Percentiles rank a stretch among this genome's conserved stretches.
These are phyloP conservation scores for Colletotrichum brevisporum DNA, from an alignment of 2,329 filamentous ascomycete species.

Conservation along the genomic window DNA sequence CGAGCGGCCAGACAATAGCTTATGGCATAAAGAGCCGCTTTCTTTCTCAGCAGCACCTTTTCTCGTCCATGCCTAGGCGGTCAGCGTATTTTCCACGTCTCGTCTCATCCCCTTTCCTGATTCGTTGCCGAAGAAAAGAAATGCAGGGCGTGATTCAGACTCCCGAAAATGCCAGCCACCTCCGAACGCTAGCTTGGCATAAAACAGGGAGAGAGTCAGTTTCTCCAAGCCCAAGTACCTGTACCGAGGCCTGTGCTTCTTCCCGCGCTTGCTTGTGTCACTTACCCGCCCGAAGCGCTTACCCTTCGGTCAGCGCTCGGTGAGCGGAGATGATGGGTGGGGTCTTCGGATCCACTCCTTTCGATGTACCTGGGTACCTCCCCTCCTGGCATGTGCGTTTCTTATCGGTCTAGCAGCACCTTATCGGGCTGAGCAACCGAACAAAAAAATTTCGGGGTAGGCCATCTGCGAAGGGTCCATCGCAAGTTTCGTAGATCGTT, in stretches of 20 bases:
- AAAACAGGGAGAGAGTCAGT: constrained; percentile 18
- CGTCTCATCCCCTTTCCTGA: not conserved
- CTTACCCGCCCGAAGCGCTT: not conserved
- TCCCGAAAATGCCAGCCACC: constrained; percentile 22
- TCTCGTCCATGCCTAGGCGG: no score
- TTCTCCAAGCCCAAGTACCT: constrained; percentile 12
- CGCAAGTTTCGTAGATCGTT: no score
- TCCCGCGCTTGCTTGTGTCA: not conserved
- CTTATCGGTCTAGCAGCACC: constrained; percentile 39
- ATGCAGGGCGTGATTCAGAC: constrained; percentile 20
- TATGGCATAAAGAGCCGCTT: not conserved
- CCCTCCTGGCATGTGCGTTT: not conserved
- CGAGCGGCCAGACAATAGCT: not conserved
- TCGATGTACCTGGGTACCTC: no score
- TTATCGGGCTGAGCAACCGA: constrained; percentile 26
- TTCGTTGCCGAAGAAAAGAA: constrained; percentile 1
- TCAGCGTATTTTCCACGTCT: no score
- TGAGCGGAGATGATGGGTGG: constrained; percentile 2
- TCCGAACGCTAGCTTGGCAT: constrained; percentile 10
- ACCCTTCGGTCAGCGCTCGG: constrained; percentile 16
- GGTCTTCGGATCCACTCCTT: no score
- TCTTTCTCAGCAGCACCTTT: constrained; percentile 23
- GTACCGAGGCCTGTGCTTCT: not conserved
- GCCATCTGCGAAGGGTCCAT: constrained; percentile 15
- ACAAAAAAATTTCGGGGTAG: constrained; percentile 34